Conservation (phyloP, 768 basidiomycete genomes). For the Neoboletus magnificus region DNA sequence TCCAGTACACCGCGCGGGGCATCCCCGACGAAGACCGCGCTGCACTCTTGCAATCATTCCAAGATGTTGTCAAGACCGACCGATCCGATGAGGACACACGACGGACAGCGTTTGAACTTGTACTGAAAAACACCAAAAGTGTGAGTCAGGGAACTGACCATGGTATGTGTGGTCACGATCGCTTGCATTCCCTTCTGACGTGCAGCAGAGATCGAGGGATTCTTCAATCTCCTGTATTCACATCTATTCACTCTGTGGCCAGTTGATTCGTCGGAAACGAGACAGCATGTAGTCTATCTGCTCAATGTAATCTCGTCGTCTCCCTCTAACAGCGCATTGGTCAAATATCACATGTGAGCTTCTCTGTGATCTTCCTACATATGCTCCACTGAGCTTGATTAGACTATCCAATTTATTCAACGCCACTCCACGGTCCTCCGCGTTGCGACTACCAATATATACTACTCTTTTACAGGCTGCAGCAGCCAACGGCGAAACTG, state of each 20-base stretch:
- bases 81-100: slow-evolving; percentile 53
- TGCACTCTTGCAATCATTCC: slow-evolving; percentile 62
- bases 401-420: slow-evolving; percentile 86
- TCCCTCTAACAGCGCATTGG: slow-evolving; percentile 46
- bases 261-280: slow-evolving; percentile 52
- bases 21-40: slow-evolving; percentile 66
- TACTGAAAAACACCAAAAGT: slow-evolving; percentile 59
- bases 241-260: slow-evolving; percentile 65
- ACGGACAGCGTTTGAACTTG: slow-evolving; percentile 53
- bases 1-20: slow-evolving; percentile 67
- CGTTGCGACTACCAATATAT: slow-evolving; percentile 62
- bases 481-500: slow-evolving; percentile 56
- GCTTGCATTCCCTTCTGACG: slow-evolving; percentile 2
- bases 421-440: slow-evolving; percentile 60
- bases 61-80: slow-evolving; percentile 50
- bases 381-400: slow-evolving; percentile 7
- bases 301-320: slow-evolving; percentile 55
- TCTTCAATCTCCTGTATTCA: slow-evolving; percentile 79
- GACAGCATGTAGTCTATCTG: slow-evolving; percentile 46
- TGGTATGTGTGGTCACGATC: slow-evolving; percentile 43
- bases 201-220: slow-evolving; percentile 72
- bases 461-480: slow-evolving; percentile 59
- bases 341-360: slow-evolving; percentile 73
- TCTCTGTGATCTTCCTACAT: neutral
- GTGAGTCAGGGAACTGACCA: slow-evolving; percentile 76